Percentiles rank a stretch among this genome's conserved stretches.
Conservation (phyloP, 1,284 basidiomycete species). For the Megacollybia platyphylla region DNA sequence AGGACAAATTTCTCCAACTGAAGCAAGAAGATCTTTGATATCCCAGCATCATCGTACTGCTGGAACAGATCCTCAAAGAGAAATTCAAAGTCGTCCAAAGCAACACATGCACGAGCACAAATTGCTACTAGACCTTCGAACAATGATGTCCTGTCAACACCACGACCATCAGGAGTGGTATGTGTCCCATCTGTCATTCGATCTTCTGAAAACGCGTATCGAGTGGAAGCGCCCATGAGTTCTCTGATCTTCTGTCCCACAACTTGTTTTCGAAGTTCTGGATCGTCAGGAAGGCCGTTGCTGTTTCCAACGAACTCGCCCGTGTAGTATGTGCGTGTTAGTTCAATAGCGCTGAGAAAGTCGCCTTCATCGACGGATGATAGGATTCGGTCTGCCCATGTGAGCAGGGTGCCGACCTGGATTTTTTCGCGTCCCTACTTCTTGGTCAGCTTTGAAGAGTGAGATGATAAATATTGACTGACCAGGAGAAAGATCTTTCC, state of each 20-base stretch:
- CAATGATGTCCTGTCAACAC: constrained; percentile 82
- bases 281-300: constrained; percentile 73
- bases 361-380: constrained; percentile 78
- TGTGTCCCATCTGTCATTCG: constrained; percentile 87
- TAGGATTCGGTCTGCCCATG: constrained; percentile 92
- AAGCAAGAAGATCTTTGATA: constrained; percentile 77
- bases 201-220: constrained; percentile 90
- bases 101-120: constrained; percentile 75
- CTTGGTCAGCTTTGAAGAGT: constrained; percentile 1
- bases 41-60: constrained; percentile 76
- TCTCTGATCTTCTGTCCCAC: constrained; percentile 73
- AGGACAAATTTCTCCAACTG: constrained; percentile 83
- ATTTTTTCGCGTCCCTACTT: constrained; percentile 54
- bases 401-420: constrained; percentile 77
- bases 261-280: constrained; percentile 40
- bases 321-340: constrained; percentile 78
- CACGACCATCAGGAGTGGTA: constrained; percentile 69
- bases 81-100: constrained; percentile 72
- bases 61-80: constrained; percentile 92
- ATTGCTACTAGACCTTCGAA: constrained; percentile 83
- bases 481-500: constrained; percentile 88
- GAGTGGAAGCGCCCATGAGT: constrained; percentile 79
- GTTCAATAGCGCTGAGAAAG: constrained; percentile 83
- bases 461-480: constrained; percentile 17
- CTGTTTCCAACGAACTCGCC: constrained; percentile 76